Percentiles rank a stretch among this genome's conserved stretches.
Conservation (phyloP, 805 yeast species). For the Cyberlindnera xylosilytica region DNA sequence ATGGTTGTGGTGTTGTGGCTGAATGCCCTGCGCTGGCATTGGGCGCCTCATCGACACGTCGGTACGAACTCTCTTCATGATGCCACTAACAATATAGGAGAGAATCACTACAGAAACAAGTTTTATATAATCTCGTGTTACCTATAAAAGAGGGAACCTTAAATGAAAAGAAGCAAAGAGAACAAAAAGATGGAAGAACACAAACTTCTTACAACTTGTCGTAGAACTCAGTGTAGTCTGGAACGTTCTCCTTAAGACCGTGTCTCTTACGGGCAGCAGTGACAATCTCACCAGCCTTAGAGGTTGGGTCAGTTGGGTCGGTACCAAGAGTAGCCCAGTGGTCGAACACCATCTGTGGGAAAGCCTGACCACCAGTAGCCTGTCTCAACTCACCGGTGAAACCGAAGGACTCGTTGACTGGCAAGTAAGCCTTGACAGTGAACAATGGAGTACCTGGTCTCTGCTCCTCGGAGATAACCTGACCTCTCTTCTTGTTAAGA, state of each 20-base stretch:
- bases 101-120: neutral
- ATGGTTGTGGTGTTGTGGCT: too few relatives aligned
- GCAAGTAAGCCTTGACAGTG: conserved; percentile 99
- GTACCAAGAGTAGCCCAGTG: conserved; percentile 93
- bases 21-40: too few relatives aligned
- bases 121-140: neutral
- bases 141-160: neutral
- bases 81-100: too few relatives aligned
- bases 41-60: too few relatives aligned
- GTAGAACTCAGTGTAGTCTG: conserved; percentile 99
- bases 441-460: conserved; percentile 99
- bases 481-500: conserved; percentile 99
- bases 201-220: conserved; percentile 62
- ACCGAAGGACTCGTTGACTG: conserved; percentile 99
- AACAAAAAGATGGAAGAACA: neutral
- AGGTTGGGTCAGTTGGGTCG: conserved; percentile 85
- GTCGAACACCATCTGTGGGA: conserved; percentile 99
- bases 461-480: conserved; percentile 98
- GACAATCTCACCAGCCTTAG: conserved; percentile 68
- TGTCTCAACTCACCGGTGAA: conserved; percentile 99
- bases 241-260: conserved; percentile 96
- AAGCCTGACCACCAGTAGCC: conserved; percentile 99
- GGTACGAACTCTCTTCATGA: too few relatives aligned
- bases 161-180: neutral
- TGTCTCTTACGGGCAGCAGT: conserved; percentile 83